phyloP scores from a whole-genome alignment of 2,329 filamentous ascomycete species.

The Fusarium nematophilum region DNA sequence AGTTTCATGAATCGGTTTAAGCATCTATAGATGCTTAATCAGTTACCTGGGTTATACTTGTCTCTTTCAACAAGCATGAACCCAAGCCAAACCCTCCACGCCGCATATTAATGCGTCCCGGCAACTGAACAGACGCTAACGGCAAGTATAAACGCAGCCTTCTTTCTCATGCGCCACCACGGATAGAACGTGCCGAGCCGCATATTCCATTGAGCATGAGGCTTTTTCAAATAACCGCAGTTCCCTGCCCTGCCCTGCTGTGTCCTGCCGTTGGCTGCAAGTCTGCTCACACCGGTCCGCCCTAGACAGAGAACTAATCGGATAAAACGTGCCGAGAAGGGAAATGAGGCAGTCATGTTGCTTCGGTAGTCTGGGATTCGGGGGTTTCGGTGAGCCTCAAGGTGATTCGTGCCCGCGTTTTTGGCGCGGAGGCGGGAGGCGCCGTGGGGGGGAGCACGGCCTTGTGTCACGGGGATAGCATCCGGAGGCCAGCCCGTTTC shows the following conservation, averaged over 20 bases:
- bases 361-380: not conserved
- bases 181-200: constrained; percentile 35
- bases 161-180: constrained; percentile 19
- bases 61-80: too few species aligned
- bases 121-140: too few species aligned
- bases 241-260: not conserved
- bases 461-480: not conserved
- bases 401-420: constrained; percentile 38
- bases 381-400: not conserved
- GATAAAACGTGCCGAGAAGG: constrained; percentile 31
- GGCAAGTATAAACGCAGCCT: too few species aligned
- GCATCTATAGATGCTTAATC: too few species aligned
- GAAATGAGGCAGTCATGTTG: not conserved
- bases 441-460: constrained; percentile 16
- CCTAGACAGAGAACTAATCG: constrained; percentile 11
- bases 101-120: too few species aligned
- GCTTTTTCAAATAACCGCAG: constrained; percentile 13
- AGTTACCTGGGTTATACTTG: too few species aligned
- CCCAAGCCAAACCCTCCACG: too few species aligned
- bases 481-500: too few species aligned
- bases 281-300: constrained; percentile 18
- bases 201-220: constrained; percentile 9
- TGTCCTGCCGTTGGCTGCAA: not conserved
- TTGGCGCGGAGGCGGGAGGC: not conserved
- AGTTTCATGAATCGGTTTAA: too few species aligned